Evolutionary conservation across 352 stramenopile species (phyloP), one percentile per base, ranked within the genome.

Genomic region (Globisporangium barbulae): DNA sequence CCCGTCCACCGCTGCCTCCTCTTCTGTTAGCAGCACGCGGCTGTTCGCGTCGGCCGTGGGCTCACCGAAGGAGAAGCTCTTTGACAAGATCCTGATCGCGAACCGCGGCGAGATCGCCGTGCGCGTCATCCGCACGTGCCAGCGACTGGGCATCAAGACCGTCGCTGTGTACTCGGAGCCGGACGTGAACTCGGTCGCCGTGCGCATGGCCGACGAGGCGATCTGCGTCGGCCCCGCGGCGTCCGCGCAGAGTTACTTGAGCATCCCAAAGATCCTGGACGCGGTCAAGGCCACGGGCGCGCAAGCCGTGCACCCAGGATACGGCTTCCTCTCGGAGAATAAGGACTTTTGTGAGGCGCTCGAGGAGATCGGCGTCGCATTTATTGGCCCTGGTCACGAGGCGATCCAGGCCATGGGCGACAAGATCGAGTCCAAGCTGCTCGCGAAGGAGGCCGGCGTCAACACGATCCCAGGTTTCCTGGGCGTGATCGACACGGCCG

Each of bases 271-370:
- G 63, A 96, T 99, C 64, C 66, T 98, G 8, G 69, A 83, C 25
- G 92, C 91, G 7, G 89, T 97, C 57, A 71, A 91, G 45, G 50
- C 80, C 53, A 98, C 93, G 1, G 91, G 92, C 33, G 90, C 93
- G 5, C 82, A 99, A 61, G 92, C 88, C 2, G 90, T 99, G 39
- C 96, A 99, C 70, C 97, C 97, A 8, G 95, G 93, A 53, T 98
- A 98, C 71, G 96, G 95, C 45, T 98, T 99, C 63, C 63, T 98
- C n/a, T 94, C 74, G 35, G 95, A 98, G 77, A 99, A 99, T 76
- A 85, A 93, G 42, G 68, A 85, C 42, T 98, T 98, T 70, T 90
- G 83, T 13, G 74, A 96, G 59, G 71, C 73, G 0, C 75, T 94
- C 5, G 75, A 96, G 53, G 65, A 76, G 15, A 78, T 85, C 15